Conservation (phyloP, 2,329 filamentous ascomycete genomes). For the Canariomyces notabilis region DNA sequence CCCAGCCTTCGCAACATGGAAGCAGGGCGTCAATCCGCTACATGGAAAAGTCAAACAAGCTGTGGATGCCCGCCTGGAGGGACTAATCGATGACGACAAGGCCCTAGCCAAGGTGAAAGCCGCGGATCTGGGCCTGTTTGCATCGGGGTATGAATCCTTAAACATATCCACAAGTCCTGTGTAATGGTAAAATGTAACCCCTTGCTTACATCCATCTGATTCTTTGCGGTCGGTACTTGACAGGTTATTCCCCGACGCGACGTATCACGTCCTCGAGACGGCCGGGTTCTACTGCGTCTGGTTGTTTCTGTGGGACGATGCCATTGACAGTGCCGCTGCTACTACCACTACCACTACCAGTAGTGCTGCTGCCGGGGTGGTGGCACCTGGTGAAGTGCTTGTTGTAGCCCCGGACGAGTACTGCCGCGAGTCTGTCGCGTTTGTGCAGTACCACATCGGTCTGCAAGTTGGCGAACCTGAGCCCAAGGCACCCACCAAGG, state of each 20-base stretch:
- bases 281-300: constrained; percentile 17
- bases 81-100: constrained; percentile 1
- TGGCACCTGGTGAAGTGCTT: not conserved
- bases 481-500: constrained; percentile 9
- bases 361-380: too few species aligned
- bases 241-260: constrained; percentile 12
- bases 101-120: constrained; percentile 9
- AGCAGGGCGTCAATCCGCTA: constrained; percentile 13
- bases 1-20: constrained; percentile 12
- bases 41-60: constrained; percentile 4
- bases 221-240: not conserved
- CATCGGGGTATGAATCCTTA: constrained; percentile 10
- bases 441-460: constrained; percentile 8
- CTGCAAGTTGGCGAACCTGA: not conserved
- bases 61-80: constrained; percentile 8
- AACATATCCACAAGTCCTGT: too few species aligned
- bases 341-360: too few species aligned
- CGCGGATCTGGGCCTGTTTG: constrained; percentile 15
- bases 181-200: too few species aligned
- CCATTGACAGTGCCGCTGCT: constrained; percentile 13
- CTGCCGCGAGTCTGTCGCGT: constrained; percentile 10
- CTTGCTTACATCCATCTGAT: too few species aligned
- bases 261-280: constrained; percentile 10
- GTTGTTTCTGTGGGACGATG: constrained; percentile 23
- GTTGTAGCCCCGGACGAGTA: constrained; percentile 15